Evolutionary conservation across 1,139 yeast genomes (phyloP).

Genomic region (Kodamaea ohmeri): DNA sequence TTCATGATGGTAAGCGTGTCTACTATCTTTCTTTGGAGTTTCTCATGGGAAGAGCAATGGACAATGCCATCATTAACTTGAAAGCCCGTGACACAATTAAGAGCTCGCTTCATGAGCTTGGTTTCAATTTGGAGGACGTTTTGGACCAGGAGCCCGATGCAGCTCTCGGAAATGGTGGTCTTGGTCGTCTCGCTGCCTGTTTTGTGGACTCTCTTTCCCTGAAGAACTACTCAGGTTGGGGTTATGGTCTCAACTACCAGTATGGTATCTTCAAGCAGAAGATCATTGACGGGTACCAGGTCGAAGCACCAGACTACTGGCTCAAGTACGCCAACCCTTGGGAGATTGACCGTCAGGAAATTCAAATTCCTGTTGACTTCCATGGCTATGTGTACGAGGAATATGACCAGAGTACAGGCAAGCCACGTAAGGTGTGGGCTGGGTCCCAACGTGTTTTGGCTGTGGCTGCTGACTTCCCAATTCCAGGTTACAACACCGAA

Average conservation of each 20-base stretch:
- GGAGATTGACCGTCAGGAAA: slow-evolving; percentile 86
- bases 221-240: slow-evolving; percentile 92
- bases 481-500: slow-evolving; percentile 83
- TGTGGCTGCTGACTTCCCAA: slow-evolving; percentile 89
- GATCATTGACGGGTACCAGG: slow-evolving; percentile 89
- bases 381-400: slow-evolving; percentile 76
- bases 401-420: slow-evolving; percentile 50
- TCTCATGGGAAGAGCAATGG: slow-evolving; percentile 93
- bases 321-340: slow-evolving; percentile 83
- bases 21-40: slow-evolving; percentile 88
- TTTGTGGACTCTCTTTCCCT: slow-evolving; percentile 87
- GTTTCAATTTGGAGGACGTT: slow-evolving; percentile 85
- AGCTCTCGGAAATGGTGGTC: slow-evolving; percentile 92
- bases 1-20: slow-evolving; percentile 80
- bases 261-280: slow-evolving; percentile 92
- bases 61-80: slow-evolving; percentile 86
- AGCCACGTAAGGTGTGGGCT: slow-evolving; percentile 64
- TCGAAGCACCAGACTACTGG: slow-evolving; percentile 95
- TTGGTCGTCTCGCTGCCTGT: slow-evolving; percentile 94
- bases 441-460: slow-evolving; percentile 91
- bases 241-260: slow-evolving; percentile 89
- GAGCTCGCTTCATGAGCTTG: slow-evolving; percentile 66
- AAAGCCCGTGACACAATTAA: slow-evolving; percentile 49
- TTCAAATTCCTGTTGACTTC: slow-evolving; percentile 89
- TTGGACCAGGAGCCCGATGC: slow-evolving; percentile 90